phyloP scores from a whole-genome alignment of 805 yeast species.

The Ogataea paraovalis region DNA sequence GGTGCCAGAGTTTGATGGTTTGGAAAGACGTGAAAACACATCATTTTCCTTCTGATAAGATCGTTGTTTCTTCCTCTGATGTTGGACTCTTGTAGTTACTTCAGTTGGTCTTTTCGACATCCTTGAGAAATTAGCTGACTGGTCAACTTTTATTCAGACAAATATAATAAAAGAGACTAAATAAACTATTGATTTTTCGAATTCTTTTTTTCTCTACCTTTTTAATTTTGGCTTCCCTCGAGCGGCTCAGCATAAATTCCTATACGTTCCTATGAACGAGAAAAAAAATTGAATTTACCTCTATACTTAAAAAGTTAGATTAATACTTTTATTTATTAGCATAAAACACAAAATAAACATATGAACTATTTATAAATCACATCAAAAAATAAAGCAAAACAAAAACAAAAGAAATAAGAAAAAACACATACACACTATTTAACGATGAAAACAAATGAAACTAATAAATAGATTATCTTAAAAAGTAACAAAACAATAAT shows the following conservation, averaged over 20 bases:
- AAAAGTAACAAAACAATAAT: neutral
- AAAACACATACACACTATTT: too few relatives aligned
- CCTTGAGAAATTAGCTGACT: too few relatives aligned
- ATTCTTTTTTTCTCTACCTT: neutral
- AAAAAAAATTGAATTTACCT: too few relatives aligned
- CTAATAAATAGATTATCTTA: neutral
- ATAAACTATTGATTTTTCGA: neutral
- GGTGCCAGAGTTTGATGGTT: neutral
- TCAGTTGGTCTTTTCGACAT: neutral
- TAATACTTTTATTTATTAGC: too few relatives aligned
- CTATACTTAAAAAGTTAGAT: too few relatives aligned
- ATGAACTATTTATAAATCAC: too few relatives aligned
- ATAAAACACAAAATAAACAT: too few relatives aligned
- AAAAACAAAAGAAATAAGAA: too few relatives aligned
- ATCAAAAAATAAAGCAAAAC: too few relatives aligned
- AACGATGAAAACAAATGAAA: neutral
- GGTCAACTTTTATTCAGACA: too few relatives aligned
- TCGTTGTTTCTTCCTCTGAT: neutral
- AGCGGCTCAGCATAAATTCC: neutral
- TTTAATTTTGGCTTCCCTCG: neutral
- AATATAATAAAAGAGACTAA: too few relatives aligned
- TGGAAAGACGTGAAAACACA: neutral
- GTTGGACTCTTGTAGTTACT: neutral
- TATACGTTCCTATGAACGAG: too few relatives aligned
- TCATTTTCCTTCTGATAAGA: neutral